phyloP scores from a whole-genome alignment of 768 basidiomycete genomes.

The Kwoniella sp. region DNA sequence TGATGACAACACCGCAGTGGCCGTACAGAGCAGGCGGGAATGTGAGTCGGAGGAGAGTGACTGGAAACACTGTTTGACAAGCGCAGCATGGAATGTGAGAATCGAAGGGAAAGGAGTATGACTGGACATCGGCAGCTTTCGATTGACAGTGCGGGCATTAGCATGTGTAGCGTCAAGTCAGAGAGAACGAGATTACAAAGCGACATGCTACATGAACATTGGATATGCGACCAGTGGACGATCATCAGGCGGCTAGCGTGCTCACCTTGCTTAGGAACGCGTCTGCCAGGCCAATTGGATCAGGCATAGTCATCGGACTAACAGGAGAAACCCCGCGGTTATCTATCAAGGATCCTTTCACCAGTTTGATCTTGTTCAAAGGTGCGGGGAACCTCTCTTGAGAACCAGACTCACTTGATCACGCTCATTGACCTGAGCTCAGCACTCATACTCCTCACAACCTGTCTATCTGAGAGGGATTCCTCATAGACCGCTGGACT shows the following conservation, averaged over 20 bases:
- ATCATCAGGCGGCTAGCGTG: too few species aligned
- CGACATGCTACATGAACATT: too few species aligned
- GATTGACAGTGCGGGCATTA: not conserved
- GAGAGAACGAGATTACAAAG: too few species aligned
- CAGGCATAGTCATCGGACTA: not conserved
- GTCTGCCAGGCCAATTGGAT: not conserved
- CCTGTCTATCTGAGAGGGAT: slow-evolving; percentile 1
- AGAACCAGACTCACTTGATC: not conserved
- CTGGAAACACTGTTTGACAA: not conserved
- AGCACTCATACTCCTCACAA: slow-evolving; percentile 3
- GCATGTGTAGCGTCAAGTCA: too few species aligned
- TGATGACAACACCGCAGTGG: not conserved
- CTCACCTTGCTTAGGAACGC: not conserved
- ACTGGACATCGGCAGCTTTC: not conserved
- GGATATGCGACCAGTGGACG: too few species aligned
- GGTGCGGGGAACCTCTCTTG: not conserved
- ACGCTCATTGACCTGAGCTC: not conserved
- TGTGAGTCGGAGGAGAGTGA: not conserved
- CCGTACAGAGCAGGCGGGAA: not conserved
- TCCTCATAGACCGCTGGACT: slow-evolving; percentile 1
- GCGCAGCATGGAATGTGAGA: not conserved
- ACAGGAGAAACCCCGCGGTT: too few species aligned
- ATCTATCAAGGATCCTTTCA: too few species aligned
- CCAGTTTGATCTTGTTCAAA: too few species aligned
- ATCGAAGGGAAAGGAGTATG: not conserved